Percentiles rank a stretch among this genome's conserved stretches.
These are phyloP conservation scores for Verbena officinalis DNA, from an alignment of 257 asterid species.

Conservation along the genomic window DNA sequence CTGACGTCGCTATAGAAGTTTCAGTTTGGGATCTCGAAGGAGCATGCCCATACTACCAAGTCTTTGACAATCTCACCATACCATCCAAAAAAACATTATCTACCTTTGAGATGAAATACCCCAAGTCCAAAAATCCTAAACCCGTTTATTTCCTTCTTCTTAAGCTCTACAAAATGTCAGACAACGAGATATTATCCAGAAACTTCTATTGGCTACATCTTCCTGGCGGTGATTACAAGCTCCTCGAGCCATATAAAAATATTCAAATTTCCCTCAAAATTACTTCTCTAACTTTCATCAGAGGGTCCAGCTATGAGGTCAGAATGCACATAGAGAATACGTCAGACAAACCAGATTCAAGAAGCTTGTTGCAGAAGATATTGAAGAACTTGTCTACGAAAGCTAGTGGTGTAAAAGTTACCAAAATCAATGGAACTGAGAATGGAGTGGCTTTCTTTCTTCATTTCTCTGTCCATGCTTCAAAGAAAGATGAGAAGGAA, in stretches of 20 bases:
- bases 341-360: conserved; percentile 57
- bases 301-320: conserved; percentile 65
- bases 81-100: conserved; percentile 67
- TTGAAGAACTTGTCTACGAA: conserved; percentile 35
- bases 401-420: conserved; percentile 35
- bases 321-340: conserved; percentile 66
- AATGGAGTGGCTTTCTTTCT: conserved; percentile 89
- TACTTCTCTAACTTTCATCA: conserved; percentile 55
- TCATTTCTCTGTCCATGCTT: conserved; percentile 75
- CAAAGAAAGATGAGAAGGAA: conserved; percentile 41
- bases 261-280: conserved; percentile 57
- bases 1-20: conserved; percentile 72
- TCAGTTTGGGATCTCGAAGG: conserved; percentile 88
- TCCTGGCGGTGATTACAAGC: conserved; percentile 79
- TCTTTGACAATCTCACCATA: conserved; percentile 60
- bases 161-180: conserved; percentile 64
- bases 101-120: conserved; percentile 71
- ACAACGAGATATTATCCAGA: conserved; percentile 65
- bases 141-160: conserved; percentile 93
- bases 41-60: conserved; percentile 61
- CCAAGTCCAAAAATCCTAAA: conserved; percentile 63
- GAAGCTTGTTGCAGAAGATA: conserved; percentile 43
- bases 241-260: conserved; percentile 66
- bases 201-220: conserved; percentile 96
- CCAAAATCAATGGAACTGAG: conserved; percentile 55